Evolutionary conservation across 371 early-diverging fungal species (phyloP).

Genomic region (Racocetra persica): DNA sequence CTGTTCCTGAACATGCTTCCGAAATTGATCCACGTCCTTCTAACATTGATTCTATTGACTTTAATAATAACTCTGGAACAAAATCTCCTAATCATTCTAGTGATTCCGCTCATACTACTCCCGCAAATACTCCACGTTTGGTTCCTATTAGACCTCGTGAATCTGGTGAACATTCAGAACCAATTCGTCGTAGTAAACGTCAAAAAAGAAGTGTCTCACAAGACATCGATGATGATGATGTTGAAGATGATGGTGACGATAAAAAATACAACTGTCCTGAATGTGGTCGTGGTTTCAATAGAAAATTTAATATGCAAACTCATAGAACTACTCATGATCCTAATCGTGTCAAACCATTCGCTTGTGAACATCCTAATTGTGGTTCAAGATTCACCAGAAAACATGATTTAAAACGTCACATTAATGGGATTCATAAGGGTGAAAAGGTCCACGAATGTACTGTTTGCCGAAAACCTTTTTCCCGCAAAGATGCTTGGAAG

Average conservation of each 20-base stretch:
- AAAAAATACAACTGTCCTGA: slow-evolving; percentile 25
- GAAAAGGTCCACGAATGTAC: slow-evolving; percentile 33
- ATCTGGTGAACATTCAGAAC: not conserved
- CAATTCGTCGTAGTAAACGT: not conserved
- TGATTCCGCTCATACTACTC: not conserved
- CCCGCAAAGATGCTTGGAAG: slow-evolving; percentile 40
- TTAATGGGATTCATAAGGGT: slow-evolving; percentile 48
- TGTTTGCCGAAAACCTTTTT: slow-evolving; percentile 20
- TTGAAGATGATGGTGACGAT: slow-evolving; percentile 27
- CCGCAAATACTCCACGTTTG: not conserved
- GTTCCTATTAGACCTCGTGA: slow-evolving; percentile 27
- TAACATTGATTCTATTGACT: not conserved
- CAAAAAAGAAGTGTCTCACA: slow-evolving; percentile 5
- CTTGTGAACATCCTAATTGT: slow-evolving; percentile 54
- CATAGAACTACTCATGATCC: slow-evolving; percentile 32
- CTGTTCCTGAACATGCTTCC: not conserved
- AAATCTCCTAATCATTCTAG: too few relatives aligned
- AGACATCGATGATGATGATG: not conserved
- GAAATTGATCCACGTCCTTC: not conserved
- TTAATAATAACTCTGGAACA: not conserved
- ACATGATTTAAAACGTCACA: slow-evolving; percentile 55
- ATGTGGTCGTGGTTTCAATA: slow-evolving; percentile 30
- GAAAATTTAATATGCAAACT: slow-evolving; percentile 39
- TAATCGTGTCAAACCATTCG: slow-evolving; percentile 59
- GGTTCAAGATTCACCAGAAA: slow-evolving; percentile 51